phyloP scores from a whole-genome alignment of 306 rosid species.

The Malus sieversii region DNA sequence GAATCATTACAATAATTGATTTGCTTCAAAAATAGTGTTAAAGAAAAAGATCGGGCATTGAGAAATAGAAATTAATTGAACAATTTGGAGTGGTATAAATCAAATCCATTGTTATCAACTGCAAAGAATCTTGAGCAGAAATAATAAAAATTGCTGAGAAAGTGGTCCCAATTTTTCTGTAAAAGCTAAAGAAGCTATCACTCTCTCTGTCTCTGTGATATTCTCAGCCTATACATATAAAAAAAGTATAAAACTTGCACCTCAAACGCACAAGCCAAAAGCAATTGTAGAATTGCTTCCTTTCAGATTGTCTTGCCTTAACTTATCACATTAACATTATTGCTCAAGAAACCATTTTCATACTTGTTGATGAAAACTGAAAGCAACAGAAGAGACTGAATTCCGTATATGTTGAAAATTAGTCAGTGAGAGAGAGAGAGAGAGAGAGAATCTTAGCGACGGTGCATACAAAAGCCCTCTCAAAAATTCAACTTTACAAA shows the following conservation, averaged over 20 bases:
- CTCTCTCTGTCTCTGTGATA: not conserved
- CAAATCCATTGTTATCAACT: not conserved
- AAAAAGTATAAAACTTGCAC: conserved; percentile 21
- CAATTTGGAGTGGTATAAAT: not conserved
- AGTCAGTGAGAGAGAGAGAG: not conserved
- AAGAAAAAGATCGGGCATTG: not conserved
- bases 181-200: not conserved
- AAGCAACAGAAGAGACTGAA: conserved; percentile 3
- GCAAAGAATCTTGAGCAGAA: conserved; percentile 12
- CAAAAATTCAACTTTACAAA: not conserved
- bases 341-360: conserved; percentile 12
- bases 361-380: conserved; percentile 3
- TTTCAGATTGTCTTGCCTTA: conserved; percentile 37
- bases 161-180: conserved; percentile 29
- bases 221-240: not conserved
- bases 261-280: conserved; percentile 20
- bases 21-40: not conserved
- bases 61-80: not conserved
- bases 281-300: conserved; percentile 26
- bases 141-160: conserved; percentile 19
- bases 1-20: not conserved
- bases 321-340: conserved; percentile 20
- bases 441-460: not conserved
- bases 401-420: conserved; percentile 2
- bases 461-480: not conserved